These are phyloP conservation scores for Pseudopithomyces chartarum DNA, from an alignment of 2,329 filamentous ascomycete genomes.

Conservation along the genomic window DNA sequence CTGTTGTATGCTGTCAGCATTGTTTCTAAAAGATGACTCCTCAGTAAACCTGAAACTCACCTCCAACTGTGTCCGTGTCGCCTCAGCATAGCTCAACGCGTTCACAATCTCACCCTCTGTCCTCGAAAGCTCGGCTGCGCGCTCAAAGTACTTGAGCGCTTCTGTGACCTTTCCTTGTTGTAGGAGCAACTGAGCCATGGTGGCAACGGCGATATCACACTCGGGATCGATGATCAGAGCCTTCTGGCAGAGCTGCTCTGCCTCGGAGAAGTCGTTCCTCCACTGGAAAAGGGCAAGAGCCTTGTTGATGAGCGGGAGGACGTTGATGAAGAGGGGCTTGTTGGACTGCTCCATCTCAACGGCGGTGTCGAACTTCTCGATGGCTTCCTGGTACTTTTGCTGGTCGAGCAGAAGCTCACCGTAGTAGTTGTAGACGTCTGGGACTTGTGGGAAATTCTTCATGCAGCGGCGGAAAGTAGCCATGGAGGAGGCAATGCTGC, in stretches of 20 bases:
- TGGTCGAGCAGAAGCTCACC: constrained; percentile 96
- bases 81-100: constrained; percentile 94
- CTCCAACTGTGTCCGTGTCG: constrained; percentile 92
- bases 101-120: constrained; percentile 97
- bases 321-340: constrained; percentile 95
- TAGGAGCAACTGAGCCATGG: constrained; percentile 95
- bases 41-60: constrained; percentile 20
- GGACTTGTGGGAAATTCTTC: constrained; percentile 97
- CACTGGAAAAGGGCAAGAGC: constrained; percentile 95
- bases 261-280: constrained; percentile 95
- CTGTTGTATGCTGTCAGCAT: constrained; percentile 15
- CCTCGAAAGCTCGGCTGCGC: constrained; percentile 88
- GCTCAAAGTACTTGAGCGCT: constrained; percentile 95
- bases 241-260: constrained; percentile 96
- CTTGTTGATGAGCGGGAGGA: constrained; percentile 97
- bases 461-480: constrained; percentile 96
- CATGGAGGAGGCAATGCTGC: constrained; percentile 96
- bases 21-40: constrained; percentile 6
- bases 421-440: constrained; percentile 99
- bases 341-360: constrained; percentile 97
- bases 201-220: constrained; percentile 97
- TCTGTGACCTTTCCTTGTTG: constrained; percentile 98
- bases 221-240: constrained; percentile 97
- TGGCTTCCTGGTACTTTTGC: constrained; percentile 91
- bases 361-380: constrained; percentile 98